Evolutionary conservation across 345 rosid genomes (phyloP).

Genomic region (Salix udensis): DNA sequence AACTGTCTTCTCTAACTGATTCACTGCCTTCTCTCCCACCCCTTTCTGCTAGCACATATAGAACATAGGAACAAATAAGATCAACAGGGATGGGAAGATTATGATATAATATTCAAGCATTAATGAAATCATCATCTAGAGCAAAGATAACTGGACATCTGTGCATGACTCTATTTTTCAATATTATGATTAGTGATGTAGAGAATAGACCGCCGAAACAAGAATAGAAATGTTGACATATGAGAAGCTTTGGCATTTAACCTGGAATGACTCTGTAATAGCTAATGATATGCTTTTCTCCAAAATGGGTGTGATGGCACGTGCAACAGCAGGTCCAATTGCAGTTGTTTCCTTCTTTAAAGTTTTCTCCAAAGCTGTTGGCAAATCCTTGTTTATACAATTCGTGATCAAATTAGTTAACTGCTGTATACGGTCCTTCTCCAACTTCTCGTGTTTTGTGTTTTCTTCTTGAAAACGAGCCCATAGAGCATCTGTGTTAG

Average conservation of each 20-base stretch:
- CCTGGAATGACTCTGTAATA: slow-evolving; percentile 37
- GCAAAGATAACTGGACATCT: neutral
- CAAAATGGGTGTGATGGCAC: slow-evolving; percentile 19
- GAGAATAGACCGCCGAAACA: neutral
- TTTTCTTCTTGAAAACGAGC: slow-evolving; percentile 30
- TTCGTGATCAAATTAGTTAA: slow-evolving; percentile 21
- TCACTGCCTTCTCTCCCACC: slow-evolving; percentile 80
- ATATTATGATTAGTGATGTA: neutral
- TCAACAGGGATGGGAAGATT: neutral
- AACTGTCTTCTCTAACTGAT: slow-evolving; percentile 77
- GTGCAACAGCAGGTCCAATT: slow-evolving; percentile 23
- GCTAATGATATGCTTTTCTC: slow-evolving; percentile 27
- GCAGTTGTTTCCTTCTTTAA: slow-evolving; percentile 29
- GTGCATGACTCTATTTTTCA: neutral
- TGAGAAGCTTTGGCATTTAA: neutral
- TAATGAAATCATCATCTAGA: neutral
- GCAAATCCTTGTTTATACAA: slow-evolving; percentile 23
- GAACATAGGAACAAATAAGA: neutral
- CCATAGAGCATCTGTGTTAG: slow-evolving; percentile 28
- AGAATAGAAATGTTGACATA: neutral
- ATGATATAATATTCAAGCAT: neutral
- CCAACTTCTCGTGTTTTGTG: slow-evolving; percentile 21
- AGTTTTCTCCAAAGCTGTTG: slow-evolving; percentile 22
- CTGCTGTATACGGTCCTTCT: slow-evolving; percentile 18
- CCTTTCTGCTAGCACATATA: slow-evolving; percentile 49